Evolutionary conservation across 2,329 filamentous ascomycete genomes (phyloP), one percentile per base, ranked within the genome.

Genomic region (Stemphylium beticola): DNA sequence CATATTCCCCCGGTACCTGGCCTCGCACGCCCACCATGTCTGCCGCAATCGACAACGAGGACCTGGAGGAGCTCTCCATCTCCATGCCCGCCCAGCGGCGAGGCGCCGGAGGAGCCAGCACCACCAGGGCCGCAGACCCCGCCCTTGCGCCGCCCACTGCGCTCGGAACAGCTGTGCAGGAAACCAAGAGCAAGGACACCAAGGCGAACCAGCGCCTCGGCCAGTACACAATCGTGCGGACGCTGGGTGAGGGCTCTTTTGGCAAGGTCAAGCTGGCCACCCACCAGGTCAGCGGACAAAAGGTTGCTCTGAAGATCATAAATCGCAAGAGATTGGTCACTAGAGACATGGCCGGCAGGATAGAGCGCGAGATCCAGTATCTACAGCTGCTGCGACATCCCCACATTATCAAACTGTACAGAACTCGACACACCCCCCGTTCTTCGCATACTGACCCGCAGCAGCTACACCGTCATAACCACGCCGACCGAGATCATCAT

Each of bases 221-320:
- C 63, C 91, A 93, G 77, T 99, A 99, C 81, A 90, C 90, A 68
- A 88, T 97, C 53, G 83, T 96, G 66, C 89, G 88, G 74, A 97
- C 93, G 14, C 84, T 99, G 12, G 95, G 95, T 52, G 95, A 99
- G 79, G 95, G 95, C 41, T 97, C 93, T 2, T 99, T 99, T 75
- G 95, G 95, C 68, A 99, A 99, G 80, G 95, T 99, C 75, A 98
- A 98, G 82, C 85, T 99, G 67, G 95, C 95, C 18, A 90, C 93
- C 37, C 95, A 99, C 74, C 87, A 92, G 69, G 87, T 92, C 65
- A 98, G 91, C 64, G 91, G 91, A 61, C 93, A 98, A 77, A 91
- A 97, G 79, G 95, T 99, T 45, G 95, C 95, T 24, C 84, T 99
- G 73, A 99, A 99, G 83, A 97, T 98, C 73, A 99, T 99, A 71